A percentile compares a stretch with the other conserved stretches of the same genome.
Evolutionary conservation across 441 rosid genomes (phyloP).

Genomic region (Mallotus repandus): DNA sequence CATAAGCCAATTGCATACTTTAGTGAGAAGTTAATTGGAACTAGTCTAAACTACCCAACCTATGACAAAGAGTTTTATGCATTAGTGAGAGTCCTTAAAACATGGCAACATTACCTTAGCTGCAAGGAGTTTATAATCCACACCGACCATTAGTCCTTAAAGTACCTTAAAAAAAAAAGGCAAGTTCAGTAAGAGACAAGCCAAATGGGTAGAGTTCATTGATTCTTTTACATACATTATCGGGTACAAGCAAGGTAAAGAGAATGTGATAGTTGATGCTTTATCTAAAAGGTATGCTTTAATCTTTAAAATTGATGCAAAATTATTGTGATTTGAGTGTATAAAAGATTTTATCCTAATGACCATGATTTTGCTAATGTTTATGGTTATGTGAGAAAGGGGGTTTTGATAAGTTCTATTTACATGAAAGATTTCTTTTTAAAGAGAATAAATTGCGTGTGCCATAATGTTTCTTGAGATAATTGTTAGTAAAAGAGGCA

Average conservation of each 20-base stretch:
- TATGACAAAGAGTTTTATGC: neutral
- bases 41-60: neutral
- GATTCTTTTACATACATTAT: too few species aligned
- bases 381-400: too few species aligned
- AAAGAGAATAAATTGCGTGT: neutral
- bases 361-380: too few species aligned
- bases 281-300: too few species aligned
- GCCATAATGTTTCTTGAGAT: neutral
- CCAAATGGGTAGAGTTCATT: too few species aligned
- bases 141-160: neutral
- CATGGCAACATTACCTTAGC: neutral
- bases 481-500: neutral
- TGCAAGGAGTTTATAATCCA: neutral
- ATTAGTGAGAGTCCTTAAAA: neutral
- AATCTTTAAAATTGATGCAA: too few species aligned
- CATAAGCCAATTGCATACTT: neutral
- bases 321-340: too few species aligned
- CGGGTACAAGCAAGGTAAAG: too few species aligned
- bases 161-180: neutral
- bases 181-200: neutral
- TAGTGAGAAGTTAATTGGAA: neutral
- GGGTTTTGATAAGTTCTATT: too few species aligned
- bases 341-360: too few species aligned
- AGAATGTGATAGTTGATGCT: too few species aligned
- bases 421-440: neutral